Base-by-base conservation (phyloP, 768 basidiomycete genomes). In the Lactarius vividus region DNA sequence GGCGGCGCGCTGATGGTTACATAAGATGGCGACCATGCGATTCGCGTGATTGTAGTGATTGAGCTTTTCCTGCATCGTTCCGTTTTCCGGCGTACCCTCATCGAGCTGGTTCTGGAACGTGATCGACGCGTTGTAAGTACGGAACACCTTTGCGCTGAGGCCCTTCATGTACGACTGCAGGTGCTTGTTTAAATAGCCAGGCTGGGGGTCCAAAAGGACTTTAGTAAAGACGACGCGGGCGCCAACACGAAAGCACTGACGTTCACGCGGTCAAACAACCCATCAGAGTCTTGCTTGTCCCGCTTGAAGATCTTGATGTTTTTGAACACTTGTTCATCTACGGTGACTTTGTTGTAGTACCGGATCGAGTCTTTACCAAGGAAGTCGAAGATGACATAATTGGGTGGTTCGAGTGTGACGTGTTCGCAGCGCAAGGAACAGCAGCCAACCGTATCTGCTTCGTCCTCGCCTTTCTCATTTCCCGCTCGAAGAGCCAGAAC, bases 391-490 rank as follows among this genome's bases (percentile, higher is more conserved):
- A 91, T 81, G 75, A 98, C 87, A 72, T 84, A 87, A 79, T 93
- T 87, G 11, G 95, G 94, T 9, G 88, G 86, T 71, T 91, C 87
- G 60, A 98, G 81, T 2, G 96, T 98, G 74, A 99, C 89, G 77
- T 99, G 97, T 76, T 98, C 94, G 76, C 90, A 96, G 35, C 96
- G 92, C 57, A 99, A 80, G 4, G 97, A 99, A 77, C 97, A 99
- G 78, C 97, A 98, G 74, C 97, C 97, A 63, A 98, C 95, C 0
- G 97, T 99, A 75, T 99, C 97, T 1, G 97, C 97, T 77, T 98
- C 97, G 71, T 99, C 97, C 73, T 98, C 97, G 53, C 96, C 97
- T 77, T 99, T 99, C 80, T 99, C 97, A 78, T 98, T 98, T 69
- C 97, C 97, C 56, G 96, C 96, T 83, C 97, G 92, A 75, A 99